These are phyloP conservation scores for Exophiala sideris DNA, from an alignment of 2,329 filamentous ascomycete genomes.

Conservation along the genomic window DNA sequence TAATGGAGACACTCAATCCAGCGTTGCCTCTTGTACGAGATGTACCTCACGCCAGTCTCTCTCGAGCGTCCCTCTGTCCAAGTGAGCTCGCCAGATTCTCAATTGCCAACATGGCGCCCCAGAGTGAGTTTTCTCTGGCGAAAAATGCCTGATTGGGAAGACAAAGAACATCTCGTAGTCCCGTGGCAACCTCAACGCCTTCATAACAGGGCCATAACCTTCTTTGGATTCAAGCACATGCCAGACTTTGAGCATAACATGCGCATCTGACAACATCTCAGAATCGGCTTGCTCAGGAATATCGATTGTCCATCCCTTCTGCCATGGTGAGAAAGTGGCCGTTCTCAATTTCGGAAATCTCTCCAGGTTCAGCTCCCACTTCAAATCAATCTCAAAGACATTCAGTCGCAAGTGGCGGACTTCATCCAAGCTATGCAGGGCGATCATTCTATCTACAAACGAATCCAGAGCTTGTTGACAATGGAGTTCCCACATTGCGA, in stretches of 20 bases:
- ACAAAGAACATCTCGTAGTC: conserved; percentile 8
- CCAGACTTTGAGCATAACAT: conserved; percentile 8
- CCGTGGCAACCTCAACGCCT: conserved; percentile 1
- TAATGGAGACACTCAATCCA: conserved; percentile 5
- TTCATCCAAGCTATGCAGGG: neutral
- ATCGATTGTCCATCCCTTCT: conserved; percentile 15
- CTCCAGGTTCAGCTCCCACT: conserved; percentile 2
- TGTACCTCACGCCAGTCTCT: conserved; percentile 16
- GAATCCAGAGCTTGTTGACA: conserved; percentile 7
- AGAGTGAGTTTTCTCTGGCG: neutral
- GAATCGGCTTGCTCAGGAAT: conserved; percentile 2
- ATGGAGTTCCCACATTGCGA: conserved; percentile 16
- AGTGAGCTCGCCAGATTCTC: conserved; percentile 14
- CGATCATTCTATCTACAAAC: conserved; percentile 7
- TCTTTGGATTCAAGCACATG: conserved; percentile 5
- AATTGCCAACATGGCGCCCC: conserved; percentile 6
- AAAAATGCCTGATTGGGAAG: conserved; percentile 11
- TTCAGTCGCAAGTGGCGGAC: conserved; percentile 17
- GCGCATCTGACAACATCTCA: conserved; percentile 8
- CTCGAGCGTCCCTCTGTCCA: conserved; percentile 14
- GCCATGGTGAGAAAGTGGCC: conserved; percentile 12
- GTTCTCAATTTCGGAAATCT: conserved; percentile 4
- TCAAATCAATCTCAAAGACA: conserved; percentile 9
- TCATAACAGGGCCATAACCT: conserved; percentile 2
- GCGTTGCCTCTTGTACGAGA: conserved; percentile 15